Percentiles rank a stretch among this genome's conserved stretches.
Evolutionary conservation across 495 filamentous ascomycete species (phyloP).

Genomic region (Thozetella sp.): DNA sequence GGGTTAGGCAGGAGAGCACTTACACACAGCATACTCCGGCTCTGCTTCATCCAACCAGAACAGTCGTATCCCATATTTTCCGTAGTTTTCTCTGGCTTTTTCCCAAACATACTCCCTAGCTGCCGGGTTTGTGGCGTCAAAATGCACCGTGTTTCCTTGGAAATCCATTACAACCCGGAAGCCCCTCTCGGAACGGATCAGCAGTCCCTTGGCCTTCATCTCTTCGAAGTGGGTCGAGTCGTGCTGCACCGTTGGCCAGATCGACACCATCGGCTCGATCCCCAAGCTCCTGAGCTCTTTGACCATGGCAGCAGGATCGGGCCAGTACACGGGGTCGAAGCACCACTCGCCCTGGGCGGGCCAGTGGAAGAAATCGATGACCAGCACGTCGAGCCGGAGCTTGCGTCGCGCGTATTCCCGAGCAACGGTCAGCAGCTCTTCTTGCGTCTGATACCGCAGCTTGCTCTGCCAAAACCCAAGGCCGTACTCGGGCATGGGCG

Average conservation of each 20-base stretch:
- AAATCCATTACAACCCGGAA: conserved; percentile 51
- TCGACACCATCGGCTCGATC: conserved; percentile 61
- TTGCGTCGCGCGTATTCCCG: conserved; percentile 52
- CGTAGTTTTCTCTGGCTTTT: conserved; percentile 53
- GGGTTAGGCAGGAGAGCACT: neutral
- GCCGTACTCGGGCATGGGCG: conserved; percentile 65
- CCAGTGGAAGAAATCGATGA: conserved; percentile 65
- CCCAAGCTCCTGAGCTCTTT: conserved; percentile 50
- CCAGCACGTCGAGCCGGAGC: conserved; percentile 58
- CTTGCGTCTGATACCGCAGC: conserved; percentile 60
- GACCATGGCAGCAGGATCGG: conserved; percentile 56
- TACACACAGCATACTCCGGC: conserved; percentile 39
- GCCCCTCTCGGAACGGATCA: conserved; percentile 55
- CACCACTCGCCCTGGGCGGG: conserved; percentile 59
- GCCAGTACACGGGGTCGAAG: conserved; percentile 60
- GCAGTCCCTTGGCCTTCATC: conserved; percentile 50
- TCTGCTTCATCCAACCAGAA: conserved; percentile 65
- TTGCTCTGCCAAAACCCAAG: conserved; percentile 67
- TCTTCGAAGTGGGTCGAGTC: conserved; percentile 46
- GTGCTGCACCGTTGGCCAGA: conserved; percentile 58
- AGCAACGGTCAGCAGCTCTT: conserved; percentile 54
- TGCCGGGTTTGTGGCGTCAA: conserved; percentile 54
- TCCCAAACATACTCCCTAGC: conserved; percentile 53
- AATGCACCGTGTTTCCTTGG: conserved; percentile 52
- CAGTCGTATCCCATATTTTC: conserved; percentile 51